phyloP scores from a whole-genome alignment of 1,284 basidiomycete genomes.

The Mycosarcoma mackinlayi region DNA sequence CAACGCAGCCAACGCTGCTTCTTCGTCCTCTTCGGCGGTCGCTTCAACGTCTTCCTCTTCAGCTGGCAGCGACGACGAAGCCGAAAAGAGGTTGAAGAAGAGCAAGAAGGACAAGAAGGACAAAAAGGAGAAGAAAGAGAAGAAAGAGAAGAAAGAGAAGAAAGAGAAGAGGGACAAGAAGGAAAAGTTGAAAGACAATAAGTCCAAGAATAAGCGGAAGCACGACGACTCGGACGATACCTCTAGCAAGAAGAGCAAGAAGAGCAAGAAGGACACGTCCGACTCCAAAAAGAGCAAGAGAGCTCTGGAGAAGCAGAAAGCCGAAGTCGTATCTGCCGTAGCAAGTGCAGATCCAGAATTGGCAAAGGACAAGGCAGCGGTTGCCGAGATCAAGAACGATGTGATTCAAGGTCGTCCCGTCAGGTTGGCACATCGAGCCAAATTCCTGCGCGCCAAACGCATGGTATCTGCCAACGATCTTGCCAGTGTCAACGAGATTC shows the following conservation, averaged over 20 bases:
- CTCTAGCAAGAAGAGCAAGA: constrained; percentile 32
- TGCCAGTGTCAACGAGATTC: constrained; percentile 63
- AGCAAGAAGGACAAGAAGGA: constrained; percentile 32
- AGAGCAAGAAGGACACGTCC: constrained; percentile 28
- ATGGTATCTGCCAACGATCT: constrained; percentile 56
- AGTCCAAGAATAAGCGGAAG: constrained; percentile 44
- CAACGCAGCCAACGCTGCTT: constrained; percentile 56
- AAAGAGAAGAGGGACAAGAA: constrained; percentile 6
- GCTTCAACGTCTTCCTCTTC: constrained; percentile 16
- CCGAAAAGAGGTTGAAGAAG: constrained; percentile 26
- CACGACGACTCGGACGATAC: constrained; percentile 23
- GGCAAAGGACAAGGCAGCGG: constrained; percentile 23
- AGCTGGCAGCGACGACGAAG: constrained; percentile 9
- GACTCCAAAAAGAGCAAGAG: constrained; percentile 19
- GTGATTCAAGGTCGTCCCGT: constrained; percentile 23
- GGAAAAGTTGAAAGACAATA: constrained; percentile 12
- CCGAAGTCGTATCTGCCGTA: constrained; percentile 21
- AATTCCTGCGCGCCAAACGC: constrained; percentile 64
- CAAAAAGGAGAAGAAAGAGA: constrained; percentile 35
- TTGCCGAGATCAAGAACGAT: constrained; percentile 43
- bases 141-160: constrained; percentile 30
- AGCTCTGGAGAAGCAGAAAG: constrained; percentile 21
- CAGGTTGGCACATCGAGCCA: constrained; percentile 57
- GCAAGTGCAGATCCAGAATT: constrained; percentile 17
- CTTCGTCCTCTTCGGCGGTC: constrained; percentile 27